Percentiles rank a stretch among this genome's conserved stretches.
Conservation (phyloP, 1,139 yeast genomes). For the Suhomyces bribrorum region DNA sequence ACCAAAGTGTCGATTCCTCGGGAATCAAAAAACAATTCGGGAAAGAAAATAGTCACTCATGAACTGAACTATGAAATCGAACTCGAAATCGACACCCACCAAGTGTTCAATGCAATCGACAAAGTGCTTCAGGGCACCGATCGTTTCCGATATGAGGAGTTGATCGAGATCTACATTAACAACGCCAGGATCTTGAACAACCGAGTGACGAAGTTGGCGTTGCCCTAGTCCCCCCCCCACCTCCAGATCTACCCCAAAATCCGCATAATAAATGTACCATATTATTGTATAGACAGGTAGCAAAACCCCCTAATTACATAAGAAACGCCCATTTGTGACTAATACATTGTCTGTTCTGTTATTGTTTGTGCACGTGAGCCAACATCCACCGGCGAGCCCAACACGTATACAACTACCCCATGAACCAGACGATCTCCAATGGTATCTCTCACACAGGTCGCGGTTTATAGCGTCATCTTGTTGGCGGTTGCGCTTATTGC, state of each 20-base stretch:
- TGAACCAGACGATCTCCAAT: background rate
- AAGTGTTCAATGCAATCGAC: conserved; percentile 64
- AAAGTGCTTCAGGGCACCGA: conserved; percentile 50
- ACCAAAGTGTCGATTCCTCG: conserved; percentile 59
- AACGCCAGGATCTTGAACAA: conserved; percentile 60
- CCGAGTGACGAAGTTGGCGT: conserved; percentile 46
- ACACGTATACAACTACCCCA: conserved; percentile 1
- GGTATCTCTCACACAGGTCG: conserved; percentile 6
- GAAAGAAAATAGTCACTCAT: conserved; percentile 41
- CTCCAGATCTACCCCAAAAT: no score
- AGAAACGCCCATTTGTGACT: no score
- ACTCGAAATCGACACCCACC: conserved; percentile 69
- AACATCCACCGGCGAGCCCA: conserved; percentile 1
- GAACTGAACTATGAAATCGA: conserved; percentile 59
- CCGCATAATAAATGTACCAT: no score
- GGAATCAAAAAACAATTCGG: conserved; percentile 44
- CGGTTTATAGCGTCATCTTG: background rate
- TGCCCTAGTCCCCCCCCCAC: no score
- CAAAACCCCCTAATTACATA: no score
- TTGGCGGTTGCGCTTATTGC: conserved; percentile 5
- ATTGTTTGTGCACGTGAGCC: conserved; percentile 1
- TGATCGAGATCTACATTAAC: conserved; percentile 70
- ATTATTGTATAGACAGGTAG: no score
- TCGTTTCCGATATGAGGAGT: conserved; percentile 64
- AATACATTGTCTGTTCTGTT: no score